Conservation (phyloP, 331 rosid genomes). For the Pyracantha coccinea region DNA sequence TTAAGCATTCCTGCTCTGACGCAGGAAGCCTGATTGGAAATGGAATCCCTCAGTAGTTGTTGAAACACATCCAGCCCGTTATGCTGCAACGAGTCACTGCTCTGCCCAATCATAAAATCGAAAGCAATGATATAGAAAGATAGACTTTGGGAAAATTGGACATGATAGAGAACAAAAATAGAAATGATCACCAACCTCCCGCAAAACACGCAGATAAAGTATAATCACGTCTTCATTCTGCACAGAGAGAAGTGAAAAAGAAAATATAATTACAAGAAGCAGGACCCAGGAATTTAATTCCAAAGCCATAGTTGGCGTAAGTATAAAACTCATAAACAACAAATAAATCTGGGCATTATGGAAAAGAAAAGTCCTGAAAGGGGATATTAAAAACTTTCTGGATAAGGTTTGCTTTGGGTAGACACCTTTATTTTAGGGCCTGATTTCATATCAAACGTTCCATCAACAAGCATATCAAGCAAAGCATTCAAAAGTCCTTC, state of each 20-base stretch:
- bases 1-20: slow-evolving; percentile 97
- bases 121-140: slow-evolving; percentile 30
- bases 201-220: slow-evolving; percentile 69
- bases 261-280: slow-evolving; percentile 7
- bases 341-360: background rate
- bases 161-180: background rate
- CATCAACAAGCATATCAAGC: slow-evolving; percentile 97
- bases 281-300: background rate
- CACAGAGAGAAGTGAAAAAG: slow-evolving; percentile 15
- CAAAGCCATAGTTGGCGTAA: background rate
- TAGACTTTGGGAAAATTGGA: background rate
- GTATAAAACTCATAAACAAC: background rate
- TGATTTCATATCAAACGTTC: slow-evolving; percentile 66
- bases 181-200: slow-evolving; percentile 66
- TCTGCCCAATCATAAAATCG: slow-evolving; percentile 91
- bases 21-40: slow-evolving; percentile 91
- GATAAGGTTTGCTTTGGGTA: slow-evolving; percentile 19
- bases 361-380: background rate
- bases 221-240: slow-evolving; percentile 92
- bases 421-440: slow-evolving; percentile 83
- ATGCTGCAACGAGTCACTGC: slow-evolving; percentile 82
- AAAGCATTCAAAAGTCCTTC: slow-evolving; percentile 64
- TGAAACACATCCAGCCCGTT: slow-evolving; percentile 69
- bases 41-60: slow-evolving; percentile 77
- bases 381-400: slow-evolving; percentile 7